Evolutionary conservation across 2,329 filamentous ascomycete species (phyloP).

Genomic region (Fonsecaea erecta): DNA sequence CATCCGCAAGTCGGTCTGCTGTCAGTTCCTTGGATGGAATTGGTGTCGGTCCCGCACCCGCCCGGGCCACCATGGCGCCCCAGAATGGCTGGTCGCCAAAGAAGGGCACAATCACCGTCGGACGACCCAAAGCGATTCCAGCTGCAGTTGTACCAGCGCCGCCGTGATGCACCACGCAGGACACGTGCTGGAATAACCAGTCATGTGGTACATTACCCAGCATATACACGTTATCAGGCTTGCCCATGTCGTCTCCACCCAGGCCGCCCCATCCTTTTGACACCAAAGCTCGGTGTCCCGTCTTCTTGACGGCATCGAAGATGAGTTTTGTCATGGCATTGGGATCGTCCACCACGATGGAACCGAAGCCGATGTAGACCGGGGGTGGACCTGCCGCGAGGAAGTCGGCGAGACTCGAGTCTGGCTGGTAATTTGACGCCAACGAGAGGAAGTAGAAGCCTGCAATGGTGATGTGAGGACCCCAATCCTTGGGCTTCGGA

Average conservation of each 20-base stretch:
- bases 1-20: slow-evolving; percentile 66
- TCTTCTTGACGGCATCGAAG: slow-evolving; percentile 69
- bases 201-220: slow-evolving; percentile 85
- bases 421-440: slow-evolving; percentile 68
- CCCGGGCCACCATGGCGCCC: slow-evolving; percentile 74
- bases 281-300: slow-evolving; percentile 76
- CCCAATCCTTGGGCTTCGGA: slow-evolving; percentile 80
- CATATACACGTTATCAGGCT: slow-evolving; percentile 79
- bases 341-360: slow-evolving; percentile 79
- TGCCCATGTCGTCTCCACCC: slow-evolving; percentile 69
- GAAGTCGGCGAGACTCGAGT: slow-evolving; percentile 68
- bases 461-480: slow-evolving; percentile 69
- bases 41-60: slow-evolving; percentile 72
- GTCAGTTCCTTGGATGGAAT: slow-evolving; percentile 72
- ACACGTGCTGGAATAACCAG: slow-evolving; percentile 83
- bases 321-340: slow-evolving; percentile 71
- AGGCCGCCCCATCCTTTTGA: slow-evolving; percentile 89
- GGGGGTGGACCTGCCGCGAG: slow-evolving; percentile 71
- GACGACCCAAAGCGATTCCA: slow-evolving; percentile 80
- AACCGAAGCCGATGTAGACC: slow-evolving; percentile 82
- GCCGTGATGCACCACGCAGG: slow-evolving; percentile 83
- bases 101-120: slow-evolving; percentile 83
- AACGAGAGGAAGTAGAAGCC: slow-evolving; percentile 78
- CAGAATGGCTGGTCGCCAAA: slow-evolving; percentile 86
- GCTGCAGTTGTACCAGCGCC: slow-evolving; percentile 89